Evolutionary conservation across 2,329 filamentous ascomycete genomes (phyloP).

Genomic region (Eurotiales sp.): DNA sequence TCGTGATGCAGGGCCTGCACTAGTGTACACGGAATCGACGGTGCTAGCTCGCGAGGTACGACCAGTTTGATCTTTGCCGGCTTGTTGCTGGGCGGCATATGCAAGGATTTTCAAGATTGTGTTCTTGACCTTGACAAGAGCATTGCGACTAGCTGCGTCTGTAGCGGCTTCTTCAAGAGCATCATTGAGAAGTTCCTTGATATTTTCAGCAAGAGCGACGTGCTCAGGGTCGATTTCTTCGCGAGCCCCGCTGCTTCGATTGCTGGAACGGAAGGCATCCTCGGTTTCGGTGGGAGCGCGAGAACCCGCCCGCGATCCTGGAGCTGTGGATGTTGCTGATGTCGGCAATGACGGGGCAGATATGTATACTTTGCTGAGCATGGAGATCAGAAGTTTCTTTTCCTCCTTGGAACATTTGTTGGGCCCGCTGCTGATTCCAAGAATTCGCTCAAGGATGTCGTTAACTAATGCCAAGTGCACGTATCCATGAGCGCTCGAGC

Average conservation of each 20-base stretch:
- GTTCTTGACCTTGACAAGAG: constrained; percentile 46
- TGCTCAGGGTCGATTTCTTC: constrained; percentile 37
- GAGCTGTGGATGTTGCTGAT: constrained; percentile 33
- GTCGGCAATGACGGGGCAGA: constrained; percentile 49
- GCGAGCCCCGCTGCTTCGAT: constrained; percentile 38
- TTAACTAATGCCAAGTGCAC: constrained; percentile 76
- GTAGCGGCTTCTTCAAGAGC: constrained; percentile 47
- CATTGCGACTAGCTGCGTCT: constrained; percentile 43
- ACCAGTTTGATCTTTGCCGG: constrained; percentile 26
- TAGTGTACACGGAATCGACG: constrained; percentile 9
- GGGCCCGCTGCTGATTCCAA: constrained; percentile 42
- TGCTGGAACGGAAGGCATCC: constrained; percentile 54
- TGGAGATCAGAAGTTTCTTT: constrained; percentile 72
- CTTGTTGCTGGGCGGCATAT: constrained; percentile 41
- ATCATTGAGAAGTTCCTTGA: constrained; percentile 58
- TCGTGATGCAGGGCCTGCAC: constrained; percentile 9
- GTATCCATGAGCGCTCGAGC: constrained; percentile 60
- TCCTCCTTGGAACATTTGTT: constrained; percentile 61
- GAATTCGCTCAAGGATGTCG: constrained; percentile 71
- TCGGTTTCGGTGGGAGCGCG: constrained; percentile 53
- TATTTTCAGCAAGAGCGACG: constrained; percentile 48
- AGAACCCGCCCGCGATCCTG: constrained; percentile 36
- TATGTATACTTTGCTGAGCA: constrained; percentile 80
- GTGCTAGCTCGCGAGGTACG: constrained; percentile 25
- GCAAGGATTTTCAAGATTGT: constrained; percentile 39